These are phyloP conservation scores for Syncephalastrum monosporum DNA, from an alignment of 371 early-diverging fungal genomes.

Conservation along the genomic window DNA sequence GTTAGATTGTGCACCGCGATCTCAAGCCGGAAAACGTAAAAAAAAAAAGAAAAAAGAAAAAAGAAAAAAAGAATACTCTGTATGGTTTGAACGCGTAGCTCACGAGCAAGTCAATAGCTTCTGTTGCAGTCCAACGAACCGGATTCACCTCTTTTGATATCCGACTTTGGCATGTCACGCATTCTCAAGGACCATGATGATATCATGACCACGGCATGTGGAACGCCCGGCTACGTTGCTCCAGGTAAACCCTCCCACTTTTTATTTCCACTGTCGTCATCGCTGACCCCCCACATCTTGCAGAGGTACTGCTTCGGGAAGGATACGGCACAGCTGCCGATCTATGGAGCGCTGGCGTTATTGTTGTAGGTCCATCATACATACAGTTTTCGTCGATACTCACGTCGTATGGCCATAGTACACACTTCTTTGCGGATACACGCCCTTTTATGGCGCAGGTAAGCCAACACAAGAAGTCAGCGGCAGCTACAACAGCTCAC, in stretches of 20 bases:
- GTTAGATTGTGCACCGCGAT: conserved; percentile 82
- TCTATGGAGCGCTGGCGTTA: conserved; percentile 92
- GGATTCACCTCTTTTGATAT: conserved; percentile 61
- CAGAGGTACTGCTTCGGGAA: conserved; percentile 69
- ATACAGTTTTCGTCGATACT: not conserved
- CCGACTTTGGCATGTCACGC: conserved; percentile 84
- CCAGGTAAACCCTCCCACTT: conserved; percentile 37
- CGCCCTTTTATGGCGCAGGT: conserved; percentile 88
- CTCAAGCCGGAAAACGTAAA: conserved; percentile 80
- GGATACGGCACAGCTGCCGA: conserved; percentile 73
- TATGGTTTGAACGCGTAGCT: too few relatives aligned
- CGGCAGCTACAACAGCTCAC: not conserved
- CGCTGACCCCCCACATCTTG: too few relatives aligned
- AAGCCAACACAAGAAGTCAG: not conserved
- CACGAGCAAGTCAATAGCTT: conserved; percentile 27
- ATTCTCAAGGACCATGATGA: conserved; percentile 65
- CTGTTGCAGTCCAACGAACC: conserved; percentile 54
- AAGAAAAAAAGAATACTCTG: conserved; percentile 2
- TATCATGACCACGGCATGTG: conserved; percentile 77
- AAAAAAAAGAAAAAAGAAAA: too few relatives aligned
- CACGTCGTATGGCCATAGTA: conserved; percentile 35
- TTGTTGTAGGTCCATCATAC: conserved; percentile 46
- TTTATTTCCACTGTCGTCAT: too few relatives aligned
- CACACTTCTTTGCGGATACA: conserved; percentile 82
- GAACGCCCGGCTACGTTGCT: conserved; percentile 88